Conservation (phyloP, 768 basidiomycete species). For the Amanita fuliginea region DNA sequence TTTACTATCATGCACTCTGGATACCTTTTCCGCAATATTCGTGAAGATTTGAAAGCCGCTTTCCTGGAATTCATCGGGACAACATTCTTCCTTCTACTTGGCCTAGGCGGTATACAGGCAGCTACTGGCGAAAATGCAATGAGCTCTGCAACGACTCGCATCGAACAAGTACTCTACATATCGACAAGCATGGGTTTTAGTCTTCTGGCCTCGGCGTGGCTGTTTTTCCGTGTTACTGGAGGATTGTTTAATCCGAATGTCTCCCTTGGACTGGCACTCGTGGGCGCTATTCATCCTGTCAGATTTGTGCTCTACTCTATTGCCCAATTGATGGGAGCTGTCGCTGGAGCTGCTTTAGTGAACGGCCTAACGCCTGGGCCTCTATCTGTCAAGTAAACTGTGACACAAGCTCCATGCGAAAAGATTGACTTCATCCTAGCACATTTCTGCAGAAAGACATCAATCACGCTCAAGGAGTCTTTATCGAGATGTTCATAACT, state of each 20-base stretch:
- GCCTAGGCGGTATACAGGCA: conserved; percentile 55
- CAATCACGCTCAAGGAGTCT: conserved; percentile 47
- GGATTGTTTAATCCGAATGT: conserved; percentile 60
- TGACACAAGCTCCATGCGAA: not conserved
- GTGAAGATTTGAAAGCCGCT: conserved; percentile 36
- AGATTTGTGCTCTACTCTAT: conserved; percentile 49
- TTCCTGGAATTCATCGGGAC: conserved; percentile 51
- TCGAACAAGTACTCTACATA: conserved; percentile 42
- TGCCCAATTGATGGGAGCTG: conserved; percentile 51
- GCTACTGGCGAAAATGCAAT: conserved; percentile 24
- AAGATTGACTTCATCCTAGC: conserved; percentile 20
- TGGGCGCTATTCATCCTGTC: conserved; percentile 41
- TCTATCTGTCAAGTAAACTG: conserved; percentile 41
- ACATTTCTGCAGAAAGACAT: conserved; percentile 34
- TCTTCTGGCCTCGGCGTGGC: conserved; percentile 53
- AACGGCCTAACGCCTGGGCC: conserved; percentile 42
- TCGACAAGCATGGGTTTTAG: conserved; percentile 51
- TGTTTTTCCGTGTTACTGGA: conserved; percentile 54
- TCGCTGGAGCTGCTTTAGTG: conserved; percentile 47
- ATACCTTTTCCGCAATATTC: conserved; percentile 15
- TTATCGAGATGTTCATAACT: conserved; percentile 67
- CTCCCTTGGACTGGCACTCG: conserved; percentile 45
- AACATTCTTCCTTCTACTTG: conserved; percentile 51
- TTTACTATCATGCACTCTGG: not conserved
- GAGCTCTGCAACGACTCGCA: conserved; percentile 15